Percentiles rank a stretch among this genome's conserved stretches.
Conservation (phyloP, 1,139 yeast genomes). For the Yamadazyma kanchanaburiensis region DNA sequence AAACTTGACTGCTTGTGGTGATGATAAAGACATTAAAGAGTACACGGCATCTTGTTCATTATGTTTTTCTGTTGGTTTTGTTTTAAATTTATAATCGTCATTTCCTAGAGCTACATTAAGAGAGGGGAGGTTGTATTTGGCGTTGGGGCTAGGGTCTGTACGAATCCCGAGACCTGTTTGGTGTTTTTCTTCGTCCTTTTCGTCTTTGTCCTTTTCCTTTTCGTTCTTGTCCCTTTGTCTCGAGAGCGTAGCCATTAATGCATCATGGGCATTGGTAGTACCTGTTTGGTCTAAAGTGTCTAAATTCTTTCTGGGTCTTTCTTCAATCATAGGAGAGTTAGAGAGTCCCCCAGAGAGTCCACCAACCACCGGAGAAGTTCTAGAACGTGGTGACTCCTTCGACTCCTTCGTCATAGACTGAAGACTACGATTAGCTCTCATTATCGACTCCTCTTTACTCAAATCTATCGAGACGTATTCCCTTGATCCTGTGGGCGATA, state of each 20-base stretch:
- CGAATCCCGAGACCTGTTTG: too few species aligned
- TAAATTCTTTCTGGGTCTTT: conserved; percentile 13
- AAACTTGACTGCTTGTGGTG: conserved; percentile 37
- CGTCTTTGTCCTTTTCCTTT: conserved; percentile 2
- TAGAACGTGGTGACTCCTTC: neutral
- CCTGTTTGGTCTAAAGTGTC: conserved; percentile 36
- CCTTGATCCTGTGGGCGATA: conserved; percentile 14
- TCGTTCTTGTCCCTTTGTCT: conserved; percentile 12
- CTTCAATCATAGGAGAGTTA: conserved; percentile 17
- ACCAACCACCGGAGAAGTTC: conserved; percentile 1
- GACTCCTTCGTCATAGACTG: conserved; percentile 27
- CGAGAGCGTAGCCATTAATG: conserved; percentile 39
- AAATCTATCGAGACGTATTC: conserved; percentile 5
- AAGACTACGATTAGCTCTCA: conserved; percentile 30
- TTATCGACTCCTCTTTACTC: conserved; percentile 9
- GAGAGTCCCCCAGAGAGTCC: conserved; percentile 19
- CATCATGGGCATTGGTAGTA: conserved; percentile 43
- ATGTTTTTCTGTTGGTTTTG: conserved; percentile 6
- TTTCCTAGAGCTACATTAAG: conserved; percentile 22
- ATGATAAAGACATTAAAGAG: conserved; percentile 43
- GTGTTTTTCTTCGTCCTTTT: neutral
- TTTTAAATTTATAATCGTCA: conserved; percentile 6
- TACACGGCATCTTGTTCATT: conserved; percentile 45
- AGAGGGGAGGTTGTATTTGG: conserved; percentile 25
- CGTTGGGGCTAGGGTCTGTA: neutral